phyloP scores from a whole-genome alignment of 179 eudicot species.

The Vitellaria paradoxa region DNA sequence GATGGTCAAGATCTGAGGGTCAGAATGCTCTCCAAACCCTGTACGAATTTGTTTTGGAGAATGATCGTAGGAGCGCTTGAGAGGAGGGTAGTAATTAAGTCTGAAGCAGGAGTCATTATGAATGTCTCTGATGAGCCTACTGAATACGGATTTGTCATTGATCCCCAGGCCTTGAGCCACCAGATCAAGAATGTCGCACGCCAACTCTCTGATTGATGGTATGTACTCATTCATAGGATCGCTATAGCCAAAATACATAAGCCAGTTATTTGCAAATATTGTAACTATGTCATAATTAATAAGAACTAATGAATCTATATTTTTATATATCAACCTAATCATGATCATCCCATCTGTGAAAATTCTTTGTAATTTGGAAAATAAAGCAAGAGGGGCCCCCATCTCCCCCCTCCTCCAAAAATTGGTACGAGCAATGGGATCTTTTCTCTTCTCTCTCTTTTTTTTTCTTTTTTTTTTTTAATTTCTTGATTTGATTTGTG shows the following conservation, averaged over 20 bases:
- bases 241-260: slow-evolving; percentile 29
- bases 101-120: slow-evolving; percentile 68
- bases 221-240: slow-evolving; percentile 62
- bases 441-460: not conserved
- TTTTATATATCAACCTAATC: slow-evolving; percentile 69
- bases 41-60: slow-evolving; percentile 24
- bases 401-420: not conserved
- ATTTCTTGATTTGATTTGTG: too few relatives aligned
- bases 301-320: not conserved
- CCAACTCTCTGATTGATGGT: slow-evolving; percentile 42
- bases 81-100: slow-evolving; percentile 81
- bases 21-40: slow-evolving; percentile 95
- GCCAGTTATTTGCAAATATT: too few relatives aligned
- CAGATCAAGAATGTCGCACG: slow-evolving; percentile 63
- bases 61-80: not conserved
- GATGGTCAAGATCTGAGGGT: slow-evolving; percentile 92
- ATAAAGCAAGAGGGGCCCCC: not conserved
- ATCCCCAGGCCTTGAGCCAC: slow-evolving; percentile 64
- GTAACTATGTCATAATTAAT: not conserved
- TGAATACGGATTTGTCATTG: slow-evolving; percentile 46
- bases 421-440: not conserved
- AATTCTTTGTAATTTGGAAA: not conserved
- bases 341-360: slow-evolving; percentile 43
- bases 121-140: slow-evolving; percentile 51
- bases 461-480: too few relatives aligned